Evolutionary conservation across 768 basidiomycete species (phyloP).

Genomic region (Boletus rufocinnamomeus): DNA sequence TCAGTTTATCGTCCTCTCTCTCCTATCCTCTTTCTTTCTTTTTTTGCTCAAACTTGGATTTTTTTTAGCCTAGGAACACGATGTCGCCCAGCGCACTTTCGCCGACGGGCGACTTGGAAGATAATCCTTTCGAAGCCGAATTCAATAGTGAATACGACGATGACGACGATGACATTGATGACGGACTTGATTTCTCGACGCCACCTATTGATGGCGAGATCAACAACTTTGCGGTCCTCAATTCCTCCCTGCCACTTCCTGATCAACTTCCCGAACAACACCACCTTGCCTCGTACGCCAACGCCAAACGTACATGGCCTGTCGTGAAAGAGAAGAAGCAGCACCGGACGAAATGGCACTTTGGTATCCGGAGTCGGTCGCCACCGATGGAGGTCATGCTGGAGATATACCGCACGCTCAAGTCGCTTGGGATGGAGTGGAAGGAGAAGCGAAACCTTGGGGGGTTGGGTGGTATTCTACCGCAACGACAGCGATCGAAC

Average conservation of each 20-base stretch:
- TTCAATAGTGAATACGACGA: conserved; percentile 48
- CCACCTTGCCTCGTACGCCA: conserved; percentile 68
- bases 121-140: conserved; percentile 80
- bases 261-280: conserved; percentile 62
- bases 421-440: conserved; percentile 95
- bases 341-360: conserved; percentile 93
- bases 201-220: conserved; percentile 39
- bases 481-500: conserved; percentile 36
- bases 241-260: conserved; percentile 83
- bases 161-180: conserved; percentile 59
- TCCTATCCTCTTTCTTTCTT: neutral
- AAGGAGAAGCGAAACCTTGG: conserved; percentile 84
- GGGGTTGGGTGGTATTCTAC: conserved; percentile 57
- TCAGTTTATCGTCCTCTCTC: conserved; percentile 44
- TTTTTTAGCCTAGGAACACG: conserved; percentile 62
- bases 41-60: conserved; percentile 5
- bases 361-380: conserved; percentile 91
- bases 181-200: conserved; percentile 50
- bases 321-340: conserved; percentile 63
- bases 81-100: conserved; percentile 69
- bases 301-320: conserved; percentile 46
- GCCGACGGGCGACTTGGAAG: conserved; percentile 63
- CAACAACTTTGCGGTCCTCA: conserved; percentile 84
- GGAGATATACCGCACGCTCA: conserved; percentile 93
- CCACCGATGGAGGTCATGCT: conserved; percentile 99